Evolutionary conservation across 306 rosid genomes (phyloP), one percentile per base, ranked within the genome.

Genomic region (Cicer chorassanicum): DNA sequence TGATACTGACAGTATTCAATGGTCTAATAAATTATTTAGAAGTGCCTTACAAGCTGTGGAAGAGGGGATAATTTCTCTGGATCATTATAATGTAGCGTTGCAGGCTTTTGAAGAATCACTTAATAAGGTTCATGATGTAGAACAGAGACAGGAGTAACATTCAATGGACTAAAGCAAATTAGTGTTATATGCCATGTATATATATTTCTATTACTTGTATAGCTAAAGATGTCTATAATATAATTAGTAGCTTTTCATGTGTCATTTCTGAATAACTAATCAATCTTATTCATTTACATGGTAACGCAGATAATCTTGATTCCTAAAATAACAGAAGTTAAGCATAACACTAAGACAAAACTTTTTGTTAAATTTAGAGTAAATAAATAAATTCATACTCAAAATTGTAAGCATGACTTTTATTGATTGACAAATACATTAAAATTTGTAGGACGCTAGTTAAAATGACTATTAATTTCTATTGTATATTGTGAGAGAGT

Each of bases 21-120:
- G 94, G 97, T 86, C 86, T 65, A 78, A 84, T 80, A 92, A 87
- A 76, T 66, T 93, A 89, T 87, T 82, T 68, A 82, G 81, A 79
- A 84, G 94, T 78, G 93, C 92, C 69, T 78, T 91, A 82, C 98
- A 89, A 84, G 91, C 89, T 78, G 96, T 88, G 19, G 97, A 93
- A 86, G 97, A 91, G 75, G 98, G 98, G 65, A 79, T 65, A 62
- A 83, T 89, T 65, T 89, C 98, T 73, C 81, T 82, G 43, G 97
- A 87, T 60, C 96, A 91, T 74, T 91, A 88, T 85, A 87, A 87
- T 73, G 93, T 80, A 61, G 92, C 94, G 1, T 71, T 91, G 83
- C 96, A 87, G 67, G 86, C 96, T 46, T 82, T 89, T 71, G 91
- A 89, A 61, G 97, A 93, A 71, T 91, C 97, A 5, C 72, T 93